Evolutionary conservation across 148 eudicot species (phyloP).

Genomic region (Amaranthus cruentus): DNA sequence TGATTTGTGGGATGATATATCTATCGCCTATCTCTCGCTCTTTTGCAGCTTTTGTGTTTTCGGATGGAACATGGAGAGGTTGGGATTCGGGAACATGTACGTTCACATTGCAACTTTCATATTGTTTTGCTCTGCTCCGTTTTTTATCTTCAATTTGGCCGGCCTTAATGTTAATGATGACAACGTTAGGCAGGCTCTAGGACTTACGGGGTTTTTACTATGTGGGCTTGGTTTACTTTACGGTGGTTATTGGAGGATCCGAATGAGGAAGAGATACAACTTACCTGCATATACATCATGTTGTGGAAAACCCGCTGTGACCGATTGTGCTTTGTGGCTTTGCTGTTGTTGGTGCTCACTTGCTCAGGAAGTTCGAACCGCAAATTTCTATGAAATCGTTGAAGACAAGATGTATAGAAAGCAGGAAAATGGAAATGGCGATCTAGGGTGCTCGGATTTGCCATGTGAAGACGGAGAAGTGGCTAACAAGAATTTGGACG

Average conservation of each 20-base stretch:
- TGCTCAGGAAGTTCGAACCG: constrained; percentile 95
- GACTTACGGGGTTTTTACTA: constrained; percentile 65
- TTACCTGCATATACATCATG: constrained; percentile 62
- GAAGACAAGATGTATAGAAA: constrained; percentile 62
- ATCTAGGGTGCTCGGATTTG: constrained; percentile 35
- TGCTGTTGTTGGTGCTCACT: constrained; percentile 96
- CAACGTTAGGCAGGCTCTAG: constrained; percentile 54
- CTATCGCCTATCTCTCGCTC: constrained; percentile 67
- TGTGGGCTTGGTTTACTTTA: constrained; percentile 81
- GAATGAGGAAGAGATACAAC: constrained; percentile 85
- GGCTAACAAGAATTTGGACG: constrained; percentile 30
- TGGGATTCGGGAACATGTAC: constrained; percentile 92
- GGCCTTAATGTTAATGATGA: constrained; percentile 72
- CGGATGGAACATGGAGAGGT: constrained; percentile 97
- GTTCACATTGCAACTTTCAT: constrained; percentile 87
- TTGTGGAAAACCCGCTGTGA: constrained; percentile 56
- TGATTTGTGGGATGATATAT: constrained; percentile 88
- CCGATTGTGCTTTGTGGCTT: constrained; percentile 76
- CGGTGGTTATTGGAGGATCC: constrained; percentile 96
- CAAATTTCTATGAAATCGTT: constrained; percentile 61
- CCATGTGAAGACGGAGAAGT: constrained; percentile 38
- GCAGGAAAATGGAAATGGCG: constrained; percentile 25
- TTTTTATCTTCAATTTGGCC: constrained; percentile 81
- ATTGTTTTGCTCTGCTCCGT: constrained; percentile 87
- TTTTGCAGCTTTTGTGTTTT: constrained; percentile 87